Evolutionary conservation across 179 eudicot genomes (phyloP).

Genomic region (Spergularia azorica): DNA sequence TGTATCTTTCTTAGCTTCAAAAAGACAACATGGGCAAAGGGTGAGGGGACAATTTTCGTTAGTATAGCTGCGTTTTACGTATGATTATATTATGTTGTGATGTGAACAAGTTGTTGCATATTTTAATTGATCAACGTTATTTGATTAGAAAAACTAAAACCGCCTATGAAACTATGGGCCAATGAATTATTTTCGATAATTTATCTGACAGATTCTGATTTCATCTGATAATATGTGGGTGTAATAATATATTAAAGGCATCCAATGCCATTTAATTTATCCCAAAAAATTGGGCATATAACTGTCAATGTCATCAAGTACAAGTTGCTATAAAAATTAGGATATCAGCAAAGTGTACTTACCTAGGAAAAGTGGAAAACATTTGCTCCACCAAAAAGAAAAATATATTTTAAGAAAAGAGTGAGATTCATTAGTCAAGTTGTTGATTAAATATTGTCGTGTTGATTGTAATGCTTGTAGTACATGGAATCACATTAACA

Average conservation of each 20-base stretch:
- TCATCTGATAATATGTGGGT: constrained; percentile 20
- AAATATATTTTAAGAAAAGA: not conserved
- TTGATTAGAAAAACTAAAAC: constrained; percentile 6
- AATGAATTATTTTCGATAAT: not conserved
- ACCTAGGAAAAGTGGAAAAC: constrained; percentile 29
- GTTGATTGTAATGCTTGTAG: constrained; percentile 3
- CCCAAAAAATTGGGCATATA: constrained; percentile 20
- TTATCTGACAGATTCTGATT: constrained; percentile 22
- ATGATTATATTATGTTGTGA: not conserved
- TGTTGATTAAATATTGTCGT: not conserved
- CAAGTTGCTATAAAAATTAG: constrained; percentile 32
- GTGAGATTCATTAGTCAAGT: constrained; percentile 21
- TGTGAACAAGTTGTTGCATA: constrained; percentile 13
- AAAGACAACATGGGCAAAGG: too few relatives aligned
- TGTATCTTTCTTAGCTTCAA: too few relatives aligned
- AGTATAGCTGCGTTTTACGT: not conserved
- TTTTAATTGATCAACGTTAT: not conserved
- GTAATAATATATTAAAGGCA: constrained; percentile 21
- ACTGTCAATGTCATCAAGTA: constrained; percentile 31
- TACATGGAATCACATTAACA: constrained; percentile 16
- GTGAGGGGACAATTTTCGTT: not conserved
- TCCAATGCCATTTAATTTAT: constrained; percentile 20
- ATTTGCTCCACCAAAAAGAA: constrained; percentile 30
- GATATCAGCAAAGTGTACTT: constrained; percentile 37
- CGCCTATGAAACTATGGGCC: constrained; percentile 34